Percentiles rank a stretch among this genome's conserved stretches.
These are phyloP conservation scores for Dinochytrium kinnereticum DNA, from an alignment of 371 early-diverging fungal species.

Conservation along the genomic window DNA sequence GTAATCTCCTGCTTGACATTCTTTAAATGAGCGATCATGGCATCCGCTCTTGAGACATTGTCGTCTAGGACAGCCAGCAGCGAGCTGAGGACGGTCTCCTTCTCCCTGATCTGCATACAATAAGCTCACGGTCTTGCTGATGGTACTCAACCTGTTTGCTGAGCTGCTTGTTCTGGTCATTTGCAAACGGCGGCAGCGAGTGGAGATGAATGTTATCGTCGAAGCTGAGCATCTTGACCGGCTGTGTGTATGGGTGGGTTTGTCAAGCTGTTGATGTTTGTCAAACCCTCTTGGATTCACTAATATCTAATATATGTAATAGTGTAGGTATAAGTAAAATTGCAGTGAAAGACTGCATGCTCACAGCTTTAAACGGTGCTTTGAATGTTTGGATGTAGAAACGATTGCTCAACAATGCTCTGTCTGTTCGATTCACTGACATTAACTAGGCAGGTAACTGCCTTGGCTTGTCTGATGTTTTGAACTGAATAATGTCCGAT, in stretches of 20 bases:
- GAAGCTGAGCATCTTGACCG: conserved; percentile 2
- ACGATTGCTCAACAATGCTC: no score
- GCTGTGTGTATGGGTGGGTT: no score
- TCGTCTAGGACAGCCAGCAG: conserved; percentile 52
- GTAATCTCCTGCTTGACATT: conserved; percentile 58
- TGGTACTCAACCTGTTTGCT: conserved; percentile 37
- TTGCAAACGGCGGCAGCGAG: conserved; percentile 57
- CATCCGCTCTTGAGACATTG: conserved; percentile 44
- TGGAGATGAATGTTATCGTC: conserved; percentile 50
- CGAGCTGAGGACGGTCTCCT: conserved; percentile 39
- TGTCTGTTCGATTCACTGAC: no score
- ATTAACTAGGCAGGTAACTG: no score
- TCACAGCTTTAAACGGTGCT: no score
- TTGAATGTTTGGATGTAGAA: no score
- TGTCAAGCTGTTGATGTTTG: background rate
- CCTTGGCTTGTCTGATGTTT: no score
- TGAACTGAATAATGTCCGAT: no score
- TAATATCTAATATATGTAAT: no score
- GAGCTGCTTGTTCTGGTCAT: conserved; percentile 50
- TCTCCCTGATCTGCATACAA: conserved; percentile 39
- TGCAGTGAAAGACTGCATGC: no score
- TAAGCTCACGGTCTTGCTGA: background rate
- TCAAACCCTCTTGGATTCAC: no score
- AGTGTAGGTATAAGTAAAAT: no score
- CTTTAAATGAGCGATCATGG: conserved; percentile 56